Evolutionary conservation across 306 rosid genomes (phyloP).

Genomic region (Lathyrus sativus): DNA sequence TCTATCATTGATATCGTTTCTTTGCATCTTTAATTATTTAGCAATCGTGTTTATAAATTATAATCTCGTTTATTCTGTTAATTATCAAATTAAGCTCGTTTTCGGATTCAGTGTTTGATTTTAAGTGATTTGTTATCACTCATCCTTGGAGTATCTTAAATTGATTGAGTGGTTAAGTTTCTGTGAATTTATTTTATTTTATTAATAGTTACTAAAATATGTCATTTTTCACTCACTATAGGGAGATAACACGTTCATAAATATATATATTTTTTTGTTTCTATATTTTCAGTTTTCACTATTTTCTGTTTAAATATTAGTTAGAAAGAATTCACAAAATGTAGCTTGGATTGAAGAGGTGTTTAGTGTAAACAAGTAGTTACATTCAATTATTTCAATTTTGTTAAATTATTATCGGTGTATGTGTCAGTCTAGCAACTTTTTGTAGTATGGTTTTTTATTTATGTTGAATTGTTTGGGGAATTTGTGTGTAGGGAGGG

Average conservation of each 20-base stretch:
- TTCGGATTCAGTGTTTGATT: not conserved
- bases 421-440: not conserved
- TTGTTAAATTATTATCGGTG: not conserved
- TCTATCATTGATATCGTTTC: not conserved
- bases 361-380: not conserved
- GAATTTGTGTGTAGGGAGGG: slow-evolving; percentile 69
- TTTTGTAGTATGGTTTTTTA: not conserved
- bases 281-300: not conserved
- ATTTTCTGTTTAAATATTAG: not conserved
- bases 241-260: no score
- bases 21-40: not conserved
- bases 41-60: not conserved
- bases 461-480: not conserved
- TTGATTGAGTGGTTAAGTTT: slow-evolving; percentile 8
- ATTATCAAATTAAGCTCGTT: not conserved
- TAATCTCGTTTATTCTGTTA: not conserved
- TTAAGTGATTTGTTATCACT: not conserved
- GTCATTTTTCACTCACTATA: no score
- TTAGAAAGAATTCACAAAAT: not conserved
- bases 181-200: slow-evolving; percentile 4
- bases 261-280: not conserved
- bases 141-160: not conserved
- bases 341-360: not conserved
- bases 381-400: not conserved
- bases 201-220: not conserved